phyloP scores from a whole-genome alignment of 2,329 filamentous ascomycete genomes.

The Botrytis deweyae region DNA sequence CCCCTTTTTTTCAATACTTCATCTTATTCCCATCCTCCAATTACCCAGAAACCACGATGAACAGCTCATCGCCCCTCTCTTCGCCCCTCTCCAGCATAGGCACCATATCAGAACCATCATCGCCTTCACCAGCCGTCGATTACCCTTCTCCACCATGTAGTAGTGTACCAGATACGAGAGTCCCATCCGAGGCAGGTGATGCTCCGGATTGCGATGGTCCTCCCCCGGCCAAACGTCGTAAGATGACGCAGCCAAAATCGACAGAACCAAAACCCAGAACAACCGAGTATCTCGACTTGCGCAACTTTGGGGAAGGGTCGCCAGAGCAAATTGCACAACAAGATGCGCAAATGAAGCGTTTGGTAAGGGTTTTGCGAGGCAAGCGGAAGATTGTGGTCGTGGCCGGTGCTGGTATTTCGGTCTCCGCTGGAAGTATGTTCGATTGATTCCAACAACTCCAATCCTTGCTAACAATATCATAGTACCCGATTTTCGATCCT shows the following conservation, averaged over 20 bases:
- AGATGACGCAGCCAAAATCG: conserved; percentile 52
- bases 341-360: conserved; percentile 61
- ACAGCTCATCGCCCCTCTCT: conserved; percentile 33
- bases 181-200: conserved; percentile 29
- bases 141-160: conserved; percentile 38
- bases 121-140: conserved; percentile 31
- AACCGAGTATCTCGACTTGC: conserved; percentile 79
- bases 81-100: conserved; percentile 40
- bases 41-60: conserved; percentile 12
- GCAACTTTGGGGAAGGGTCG: conserved; percentile 47
- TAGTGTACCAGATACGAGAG: conserved; percentile 32
- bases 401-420: conserved; percentile 94
- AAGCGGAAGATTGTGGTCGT: conserved; percentile 97
- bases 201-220: conserved; percentile 51
- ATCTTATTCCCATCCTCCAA: not conserved
- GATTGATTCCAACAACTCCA: conserved; percentile 26
- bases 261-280: conserved; percentile 58
- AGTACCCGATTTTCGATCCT: conserved; percentile 96
- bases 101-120: conserved; percentile 40
- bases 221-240: conserved; percentile 74
- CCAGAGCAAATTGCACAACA: conserved; percentile 53
- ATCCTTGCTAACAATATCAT: conserved; percentile 27
- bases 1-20: conserved; percentile 9
- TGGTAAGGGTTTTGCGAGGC: conserved; percentile 74
- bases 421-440: conserved; percentile 82